Evolutionary conservation across 2,329 filamentous ascomycete genomes (phyloP).

Genomic region (Penicillium corylophilum): DNA sequence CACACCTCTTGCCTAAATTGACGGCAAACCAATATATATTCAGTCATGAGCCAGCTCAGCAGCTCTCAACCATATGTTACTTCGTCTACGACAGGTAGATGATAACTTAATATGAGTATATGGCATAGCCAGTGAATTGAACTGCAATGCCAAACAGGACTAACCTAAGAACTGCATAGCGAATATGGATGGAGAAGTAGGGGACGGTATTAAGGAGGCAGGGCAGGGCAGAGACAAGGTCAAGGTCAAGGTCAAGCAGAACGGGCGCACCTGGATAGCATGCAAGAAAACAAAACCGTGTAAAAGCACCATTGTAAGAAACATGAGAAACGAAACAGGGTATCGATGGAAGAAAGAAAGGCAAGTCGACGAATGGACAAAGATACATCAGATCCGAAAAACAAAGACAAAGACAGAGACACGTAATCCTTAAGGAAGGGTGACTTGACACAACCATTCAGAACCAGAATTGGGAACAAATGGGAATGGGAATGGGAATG

Average conservation of each 20-base stretch:
- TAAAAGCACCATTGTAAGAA: conserved; percentile 5
- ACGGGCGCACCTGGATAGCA: background rate
- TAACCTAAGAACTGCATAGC: background rate
- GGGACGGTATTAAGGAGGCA: background rate
- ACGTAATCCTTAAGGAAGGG: background rate
- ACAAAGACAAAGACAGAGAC: background rate
- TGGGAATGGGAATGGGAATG: no score
- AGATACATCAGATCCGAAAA: conserved; percentile 14
- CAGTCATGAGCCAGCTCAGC: no score
- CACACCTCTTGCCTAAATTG: no score
- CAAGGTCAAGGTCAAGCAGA: background rate
- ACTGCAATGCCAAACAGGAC: background rate
- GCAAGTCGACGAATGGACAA: conserved; percentile 14
- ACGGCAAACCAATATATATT: no score
- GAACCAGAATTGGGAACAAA: no score
- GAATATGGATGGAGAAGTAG: background rate
- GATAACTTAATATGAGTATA: background rate
- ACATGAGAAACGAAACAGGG: conserved; percentile 27
- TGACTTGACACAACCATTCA: background rate
- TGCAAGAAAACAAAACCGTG: conserved; percentile 9
- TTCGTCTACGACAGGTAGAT: no score
- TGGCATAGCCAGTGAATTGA: background rate
- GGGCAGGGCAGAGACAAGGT: background rate
- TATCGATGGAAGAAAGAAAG: conserved; percentile 33
- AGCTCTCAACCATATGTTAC: no score